Conservation (phyloP, 2,329 filamentous ascomycete species). For the Colletotrichum tanaceti region DNA sequence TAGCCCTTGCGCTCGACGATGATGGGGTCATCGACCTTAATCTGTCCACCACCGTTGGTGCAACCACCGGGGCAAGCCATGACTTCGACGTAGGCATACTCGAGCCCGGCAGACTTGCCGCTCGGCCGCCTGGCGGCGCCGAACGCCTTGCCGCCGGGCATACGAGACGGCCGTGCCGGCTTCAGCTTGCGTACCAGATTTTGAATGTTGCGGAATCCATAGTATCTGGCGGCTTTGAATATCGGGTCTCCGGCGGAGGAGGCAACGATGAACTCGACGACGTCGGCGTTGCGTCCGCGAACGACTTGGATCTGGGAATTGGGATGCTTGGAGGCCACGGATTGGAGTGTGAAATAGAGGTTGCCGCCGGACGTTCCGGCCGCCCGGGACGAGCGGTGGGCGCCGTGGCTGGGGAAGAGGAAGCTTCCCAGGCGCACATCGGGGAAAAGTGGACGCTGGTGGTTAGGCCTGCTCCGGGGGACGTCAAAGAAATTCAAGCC, state of each 20-base stretch:
- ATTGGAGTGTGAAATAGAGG: constrained; percentile 83
- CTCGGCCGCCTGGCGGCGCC: constrained; percentile 65
- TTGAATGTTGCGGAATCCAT: constrained; percentile 98
- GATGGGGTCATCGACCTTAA: constrained; percentile 86
- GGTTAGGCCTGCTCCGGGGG: constrained; percentile 66
- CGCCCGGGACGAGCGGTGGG: constrained; percentile 59
- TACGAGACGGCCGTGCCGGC: constrained; percentile 79
- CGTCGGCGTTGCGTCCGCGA: constrained; percentile 89
- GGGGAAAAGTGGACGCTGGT: constrained; percentile 71
- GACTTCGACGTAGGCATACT: constrained; percentile 95
- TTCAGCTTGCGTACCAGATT: constrained; percentile 95
- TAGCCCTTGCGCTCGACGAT: constrained; percentile 62
- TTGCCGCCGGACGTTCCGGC: constrained; percentile 91
- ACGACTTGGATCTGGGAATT: constrained; percentile 77
- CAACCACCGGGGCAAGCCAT: constrained; percentile 99
- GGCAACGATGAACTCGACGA: constrained; percentile 83
- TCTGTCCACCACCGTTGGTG: constrained; percentile 96
- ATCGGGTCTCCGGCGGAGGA: constrained; percentile 67
- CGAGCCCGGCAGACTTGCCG: constrained; percentile 63
- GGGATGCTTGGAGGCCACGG: constrained; percentile 76
- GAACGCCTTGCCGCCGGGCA: constrained; percentile 78
- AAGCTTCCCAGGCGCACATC: constrained; percentile 77
- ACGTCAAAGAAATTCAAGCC: constrained; percentile 80
- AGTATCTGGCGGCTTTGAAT: constrained; percentile 88
- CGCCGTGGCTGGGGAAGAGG: constrained; percentile 71